Percentiles rank a stretch among this genome's conserved stretches.
Conservation (phyloP, 1,284 basidiomycete species). For the Pseudozyma flocculosa region DNA sequence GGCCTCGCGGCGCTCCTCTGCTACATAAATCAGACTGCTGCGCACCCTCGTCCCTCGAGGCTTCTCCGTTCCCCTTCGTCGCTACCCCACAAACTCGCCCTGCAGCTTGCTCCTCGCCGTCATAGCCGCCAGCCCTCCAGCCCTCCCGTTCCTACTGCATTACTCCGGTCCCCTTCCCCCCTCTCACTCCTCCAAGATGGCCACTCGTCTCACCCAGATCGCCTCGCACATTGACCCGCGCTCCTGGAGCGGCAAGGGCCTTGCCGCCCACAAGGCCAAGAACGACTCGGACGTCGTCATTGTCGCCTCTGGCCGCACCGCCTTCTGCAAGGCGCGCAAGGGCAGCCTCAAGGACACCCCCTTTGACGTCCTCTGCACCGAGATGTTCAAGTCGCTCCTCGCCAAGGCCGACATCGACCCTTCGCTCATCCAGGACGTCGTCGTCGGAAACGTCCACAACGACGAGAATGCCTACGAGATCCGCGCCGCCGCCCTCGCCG, state of each 20-base stretch:
- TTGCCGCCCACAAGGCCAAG: conserved; percentile 41
- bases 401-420: conserved; percentile 69
- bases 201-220: conserved; percentile 26
- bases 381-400: conserved; percentile 64
- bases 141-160: too few relatives aligned
- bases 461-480: conserved; percentile 38
- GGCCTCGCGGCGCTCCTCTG: too few relatives aligned
- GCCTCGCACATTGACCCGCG: conserved; percentile 51
- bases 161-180: too few relatives aligned
- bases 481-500: conserved; percentile 70
- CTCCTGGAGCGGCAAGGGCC: conserved; percentile 46
- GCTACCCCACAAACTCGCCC: too few relatives aligned
- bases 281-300: conserved; percentile 64
- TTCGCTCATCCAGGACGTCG: conserved; percentile 72
- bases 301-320: conserved; percentile 77
- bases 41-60: too few relatives aligned
- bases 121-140: too few relatives aligned
- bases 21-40: too few relatives aligned
- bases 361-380: conserved; percentile 27
- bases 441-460: conserved; percentile 63
- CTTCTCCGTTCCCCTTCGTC: too few relatives aligned
- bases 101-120: too few relatives aligned
- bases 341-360: conserved; percentile 75
- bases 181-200: too few relatives aligned
- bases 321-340: conserved; percentile 73